Base-by-base conservation (phyloP, 2,329 filamentous ascomycete species). In the Xylaria sp. region DNA sequence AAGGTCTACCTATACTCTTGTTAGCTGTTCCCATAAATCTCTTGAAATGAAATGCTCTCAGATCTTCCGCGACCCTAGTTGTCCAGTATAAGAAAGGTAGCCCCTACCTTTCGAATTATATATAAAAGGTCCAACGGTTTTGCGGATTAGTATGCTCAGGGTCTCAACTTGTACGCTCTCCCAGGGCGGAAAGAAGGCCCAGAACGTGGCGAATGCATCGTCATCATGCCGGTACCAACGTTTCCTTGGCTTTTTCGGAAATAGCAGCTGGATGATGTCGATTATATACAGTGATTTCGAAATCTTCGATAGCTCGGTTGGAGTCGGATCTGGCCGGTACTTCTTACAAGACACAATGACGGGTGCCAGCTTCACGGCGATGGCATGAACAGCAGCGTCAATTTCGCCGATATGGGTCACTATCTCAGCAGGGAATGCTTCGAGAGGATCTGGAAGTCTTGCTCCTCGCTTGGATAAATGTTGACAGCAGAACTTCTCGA, bases 101-200 rank as follows among this genome's bases (percentile, higher is more conserved):
- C 6, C 7, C n/a, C 23, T 48, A 48, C 44, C n/a, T 46, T 46
- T 20, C 7, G n/a, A 15, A 25, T 12, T 3, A 13, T 23, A 23
- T 4, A 10, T 23, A 46, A 59, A 18, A 18, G 13, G 18, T 13
- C 41, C 41, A 15, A 44, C 41, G 20, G 37, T 8, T 13, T 3
- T 8, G 12, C 2, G 2, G 37, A 25, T 25, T 8, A 28, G 6
- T 3, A 15, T 4, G 13, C 25, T 20, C 44, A 61, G 20, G 9
- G 15, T 3, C 7, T 62, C 48, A 0, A 44, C 60, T n/a, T 44
- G 48, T 54, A 7, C 60, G 34, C 48, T 44, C 28, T 63, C 60
- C 34, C 10, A 44, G 10, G 48, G 60, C 34, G 60, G 23, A 44
- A 63, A 63, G 60, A 20, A 63, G 23, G 32, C 34, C 60, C 60